These are phyloP conservation scores for Pseudocercospora crystallina DNA, from an alignment of 2,329 filamentous ascomycete genomes.

Conservation along the genomic window DNA sequence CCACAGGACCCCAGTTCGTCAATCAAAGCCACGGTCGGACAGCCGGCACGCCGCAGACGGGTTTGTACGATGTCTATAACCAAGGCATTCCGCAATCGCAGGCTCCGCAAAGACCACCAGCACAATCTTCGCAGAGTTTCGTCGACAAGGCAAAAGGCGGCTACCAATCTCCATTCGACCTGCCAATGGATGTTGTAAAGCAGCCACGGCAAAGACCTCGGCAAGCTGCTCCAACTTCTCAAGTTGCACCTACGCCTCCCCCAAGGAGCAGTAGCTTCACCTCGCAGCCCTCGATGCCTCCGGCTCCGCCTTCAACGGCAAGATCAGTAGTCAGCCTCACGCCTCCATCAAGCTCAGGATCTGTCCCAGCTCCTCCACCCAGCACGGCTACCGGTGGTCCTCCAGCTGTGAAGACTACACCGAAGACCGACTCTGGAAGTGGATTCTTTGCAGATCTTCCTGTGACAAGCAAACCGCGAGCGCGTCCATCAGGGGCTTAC, in stretches of 20 bases:
- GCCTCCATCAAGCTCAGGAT: constrained; percentile 43
- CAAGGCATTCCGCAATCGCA: constrained; percentile 21
- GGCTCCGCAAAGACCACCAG: constrained; percentile 50
- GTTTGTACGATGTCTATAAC: constrained; percentile 34
- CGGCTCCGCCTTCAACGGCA: background rate
- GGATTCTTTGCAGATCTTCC: constrained; percentile 53
- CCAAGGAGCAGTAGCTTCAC: constrained; percentile 60
- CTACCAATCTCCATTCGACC: constrained; percentile 91
- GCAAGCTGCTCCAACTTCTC: constrained; percentile 27
- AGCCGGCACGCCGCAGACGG: constrained; percentile 35
- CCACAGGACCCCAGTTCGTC: constrained; percentile 19
- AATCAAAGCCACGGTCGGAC: constrained; percentile 28
- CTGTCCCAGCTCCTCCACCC: constrained; percentile 17
- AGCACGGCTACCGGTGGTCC: constrained; percentile 9
- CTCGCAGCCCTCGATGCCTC: constrained; percentile 16
- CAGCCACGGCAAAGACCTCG: constrained; percentile 58
- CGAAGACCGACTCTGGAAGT: constrained; percentile 36
- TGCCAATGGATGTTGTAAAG: constrained; percentile 83
- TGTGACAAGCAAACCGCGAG: constrained; percentile 42
- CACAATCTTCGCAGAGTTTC: constrained; percentile 68
- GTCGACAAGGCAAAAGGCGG: constrained; percentile 86
- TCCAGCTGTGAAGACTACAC: constrained; percentile 22
- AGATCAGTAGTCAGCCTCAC: constrained; percentile 27
- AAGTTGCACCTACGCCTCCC: constrained; percentile 46
- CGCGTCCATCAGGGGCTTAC: constrained; percentile 29